Base-by-base conservation (phyloP, 1,284 basidiomycete genomes). In the Puccinia coronata region DNA sequence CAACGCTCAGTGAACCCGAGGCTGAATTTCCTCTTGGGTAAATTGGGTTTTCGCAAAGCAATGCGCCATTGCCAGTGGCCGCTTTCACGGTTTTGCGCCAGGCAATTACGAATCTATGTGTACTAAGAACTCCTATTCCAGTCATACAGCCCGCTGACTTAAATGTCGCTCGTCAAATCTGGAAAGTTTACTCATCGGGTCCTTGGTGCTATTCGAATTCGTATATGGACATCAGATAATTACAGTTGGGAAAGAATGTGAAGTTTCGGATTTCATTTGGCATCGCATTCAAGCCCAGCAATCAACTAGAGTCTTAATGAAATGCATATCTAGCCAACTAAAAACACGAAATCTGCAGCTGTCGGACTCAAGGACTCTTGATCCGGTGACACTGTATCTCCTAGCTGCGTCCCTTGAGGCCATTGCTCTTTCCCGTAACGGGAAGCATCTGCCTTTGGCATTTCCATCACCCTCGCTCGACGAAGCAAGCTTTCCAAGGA, bases 91-190 rank as follows among this genome's bases (percentile, higher is more conserved):
- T 59, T 59, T 59, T 59, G 57, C 57, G 57, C 25, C 18, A 28
- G 18, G 34, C 9, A 2, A 59, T 31, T 34, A 31, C 16, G 57
- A 59, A 59, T 8, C 12, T 25, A 59, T 59, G 28, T 14, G 23
- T 53, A n/a, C 57, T 59, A 16, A n/a, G 28, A 59, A 31, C 57
- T 25, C 57, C 57, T 59, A 59, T 34, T 25, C 9, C 16, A 5
- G 2, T 2, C n/a, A 57, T 31, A 59, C 28, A 59, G 57, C 28
- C 4, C 57, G 43, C 43, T 34, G 4, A 6, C 31, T 16, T 31
- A 59, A 59, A 59, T 25, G 57, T 59, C 57, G 57, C 57, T 59
- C 57, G 57, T 59, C 57, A 59, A 47, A 59, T 59, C 57, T 59
- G 8, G 57, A 59, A 59, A 59, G 57, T 16, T 59, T 59, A 59